A percentile compares a stretch with the other conserved stretches of the same genome.
Conservation (phyloP, 2,329 filamentous ascomycete species). For the Mycogone perniciosa region DNA sequence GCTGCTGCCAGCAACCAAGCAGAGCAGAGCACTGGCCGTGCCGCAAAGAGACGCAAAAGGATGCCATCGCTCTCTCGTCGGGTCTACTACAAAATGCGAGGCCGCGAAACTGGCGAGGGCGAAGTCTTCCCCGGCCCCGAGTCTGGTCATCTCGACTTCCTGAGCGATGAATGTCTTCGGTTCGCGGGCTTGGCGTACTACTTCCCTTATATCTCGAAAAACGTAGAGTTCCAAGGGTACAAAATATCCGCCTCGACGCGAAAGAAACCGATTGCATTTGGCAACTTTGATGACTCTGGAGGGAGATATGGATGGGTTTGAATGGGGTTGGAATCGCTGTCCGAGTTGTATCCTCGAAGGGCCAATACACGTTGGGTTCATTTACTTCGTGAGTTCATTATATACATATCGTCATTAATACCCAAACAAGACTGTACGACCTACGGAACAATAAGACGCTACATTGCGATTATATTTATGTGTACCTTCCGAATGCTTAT, state of each 20-base stretch:
- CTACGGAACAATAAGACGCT: too few species aligned
- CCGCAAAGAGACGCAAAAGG: not conserved
- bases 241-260: not conserved
- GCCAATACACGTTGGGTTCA: too few species aligned
- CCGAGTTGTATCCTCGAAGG: too few species aligned
- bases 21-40: not conserved
- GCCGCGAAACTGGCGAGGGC: not conserved
- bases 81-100: not conserved
- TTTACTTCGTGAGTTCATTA: too few species aligned
- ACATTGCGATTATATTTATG: too few species aligned
- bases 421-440: too few species aligned
- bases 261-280: not conserved
- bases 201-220: not conserved
- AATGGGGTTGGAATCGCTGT: too few species aligned
- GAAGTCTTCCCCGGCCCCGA: not conserved
- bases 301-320: too few species aligned
- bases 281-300: too few species aligned
- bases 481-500: too few species aligned
- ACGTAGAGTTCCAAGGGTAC: slow-evolving; percentile 1
- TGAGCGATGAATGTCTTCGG: not conserved
- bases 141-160: not conserved
- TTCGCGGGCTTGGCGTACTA: not conserved
- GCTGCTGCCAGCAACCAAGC: not conserved
- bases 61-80: not conserved
- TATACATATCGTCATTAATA: too few species aligned